These are phyloP conservation scores for Gonapodya prolifera DNA, from an alignment of 192 early-diverging fungal species.

Conservation along the genomic window DNA sequence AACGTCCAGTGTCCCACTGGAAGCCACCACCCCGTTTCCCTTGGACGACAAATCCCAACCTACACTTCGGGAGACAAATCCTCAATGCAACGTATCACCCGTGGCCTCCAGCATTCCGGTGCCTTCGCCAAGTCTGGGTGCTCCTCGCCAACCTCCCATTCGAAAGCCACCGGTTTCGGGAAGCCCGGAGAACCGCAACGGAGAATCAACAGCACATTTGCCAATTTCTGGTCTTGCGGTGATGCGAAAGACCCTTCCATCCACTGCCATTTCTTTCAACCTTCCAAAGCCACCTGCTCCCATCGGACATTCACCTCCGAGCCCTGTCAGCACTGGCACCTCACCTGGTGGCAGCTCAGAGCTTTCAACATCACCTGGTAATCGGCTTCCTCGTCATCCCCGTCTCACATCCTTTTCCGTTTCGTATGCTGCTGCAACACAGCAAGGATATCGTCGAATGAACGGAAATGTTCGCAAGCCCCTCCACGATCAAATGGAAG, in stretches of 20 bases:
- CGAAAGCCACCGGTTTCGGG: too few species aligned
- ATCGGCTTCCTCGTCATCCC: background rate
- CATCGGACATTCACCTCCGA: background rate
- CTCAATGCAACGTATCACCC: too few species aligned
- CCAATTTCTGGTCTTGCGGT: too few species aligned
- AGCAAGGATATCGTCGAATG: background rate
- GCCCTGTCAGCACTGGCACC: background rate
- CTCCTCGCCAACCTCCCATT: too few species aligned
- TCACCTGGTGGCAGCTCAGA: background rate
- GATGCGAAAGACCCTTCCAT: background rate
- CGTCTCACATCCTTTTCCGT: background rate
- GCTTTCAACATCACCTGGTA: background rate
- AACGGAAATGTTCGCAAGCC: constrained; percentile 8
- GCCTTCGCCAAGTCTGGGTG: too few species aligned
- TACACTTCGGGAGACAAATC: too few species aligned
- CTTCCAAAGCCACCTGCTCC: background rate
- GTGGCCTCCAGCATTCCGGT: too few species aligned
- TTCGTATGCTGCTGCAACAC: background rate
- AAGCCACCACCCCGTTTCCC: too few species aligned
- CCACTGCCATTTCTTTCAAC: background rate
- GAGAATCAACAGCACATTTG: too few species aligned
- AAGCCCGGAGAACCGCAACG: too few species aligned
- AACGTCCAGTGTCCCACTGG: too few species aligned
- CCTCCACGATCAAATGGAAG: constrained; percentile 37
- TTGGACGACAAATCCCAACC: too few species aligned